Evolutionary conservation across 2,329 filamentous ascomycete genomes (phyloP).

Genomic region (Hymenoscyphus salicellus): DNA sequence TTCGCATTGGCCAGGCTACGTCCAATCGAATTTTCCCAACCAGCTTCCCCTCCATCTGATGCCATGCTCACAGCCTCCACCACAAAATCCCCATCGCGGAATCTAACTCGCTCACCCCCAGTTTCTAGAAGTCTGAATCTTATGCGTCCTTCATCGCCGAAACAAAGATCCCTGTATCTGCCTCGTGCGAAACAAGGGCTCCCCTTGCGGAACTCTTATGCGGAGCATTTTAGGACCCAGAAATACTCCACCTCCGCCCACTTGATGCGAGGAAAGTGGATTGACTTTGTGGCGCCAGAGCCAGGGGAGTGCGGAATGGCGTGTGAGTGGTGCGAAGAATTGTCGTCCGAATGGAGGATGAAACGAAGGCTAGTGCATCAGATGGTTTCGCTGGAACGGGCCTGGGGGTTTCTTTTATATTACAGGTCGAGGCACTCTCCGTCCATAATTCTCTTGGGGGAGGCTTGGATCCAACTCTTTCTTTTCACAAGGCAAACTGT

Average conservation of each 20-base stretch:
- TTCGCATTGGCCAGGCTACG: not conserved
- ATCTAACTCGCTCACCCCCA: not conserved
- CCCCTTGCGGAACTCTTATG: not conserved
- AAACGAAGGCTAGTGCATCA: slow-evolving; percentile 3
- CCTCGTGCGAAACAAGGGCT: not conserved
- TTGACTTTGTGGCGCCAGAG: no score
- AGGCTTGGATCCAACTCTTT: not conserved
- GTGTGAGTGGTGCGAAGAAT: not conserved
- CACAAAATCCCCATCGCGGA: not conserved
- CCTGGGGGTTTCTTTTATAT: not conserved
- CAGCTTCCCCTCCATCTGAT: not conserved
- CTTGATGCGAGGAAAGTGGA: no score
- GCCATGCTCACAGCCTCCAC: not conserved
- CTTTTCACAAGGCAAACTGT: not conserved
- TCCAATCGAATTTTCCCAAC: not conserved
- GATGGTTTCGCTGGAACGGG: not conserved
- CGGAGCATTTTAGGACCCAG: not conserved
- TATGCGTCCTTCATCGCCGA: not conserved
- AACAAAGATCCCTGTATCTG: not conserved
- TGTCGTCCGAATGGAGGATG: not conserved
- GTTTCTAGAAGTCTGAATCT: not conserved
- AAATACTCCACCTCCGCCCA: no score
- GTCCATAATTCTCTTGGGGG: not conserved
- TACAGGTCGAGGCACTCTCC: not conserved
- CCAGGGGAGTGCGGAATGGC: not conserved